phyloP scores from a whole-genome alignment of 495 filamentous ascomycete species.

The Articulospora tetracladia region DNA sequence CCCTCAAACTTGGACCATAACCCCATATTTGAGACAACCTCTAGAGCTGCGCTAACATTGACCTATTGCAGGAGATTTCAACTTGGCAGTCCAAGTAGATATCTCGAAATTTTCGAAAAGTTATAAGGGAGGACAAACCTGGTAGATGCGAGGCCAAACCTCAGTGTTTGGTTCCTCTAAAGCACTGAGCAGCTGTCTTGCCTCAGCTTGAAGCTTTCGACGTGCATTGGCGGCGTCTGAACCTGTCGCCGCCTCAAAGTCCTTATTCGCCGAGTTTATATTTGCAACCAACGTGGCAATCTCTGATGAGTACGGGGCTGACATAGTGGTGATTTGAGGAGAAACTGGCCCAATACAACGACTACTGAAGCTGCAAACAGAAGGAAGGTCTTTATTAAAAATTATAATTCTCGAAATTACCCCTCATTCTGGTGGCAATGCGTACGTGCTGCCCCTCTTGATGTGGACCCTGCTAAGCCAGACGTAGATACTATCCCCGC shows the following conservation, averaged over 20 bases:
- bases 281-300: neutral
- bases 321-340: neutral
- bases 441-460: too few species aligned
- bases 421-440: too few species aligned
- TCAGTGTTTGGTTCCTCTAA: conserved; percentile 3
- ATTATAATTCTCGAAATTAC: too few species aligned
- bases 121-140: neutral
- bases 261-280: neutral
- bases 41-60: neutral
- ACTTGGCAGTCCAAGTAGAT: neutral
- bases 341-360: neutral
- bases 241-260: neutral
- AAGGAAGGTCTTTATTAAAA: too few species aligned
- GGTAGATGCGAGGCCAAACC: conserved; percentile 1
- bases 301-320: neutral
- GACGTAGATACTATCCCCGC: too few species aligned
- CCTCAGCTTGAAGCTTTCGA: neutral
- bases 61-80: neutral
- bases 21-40: neutral
- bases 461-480: too few species aligned
- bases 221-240: neutral
- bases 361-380: too few species aligned
- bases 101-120: neutral
- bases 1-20: neutral
- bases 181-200: neutral